Base-by-base conservation (phyloP, 108 stramenopile species). In the Fragilariopsis cylindrus region DNA sequence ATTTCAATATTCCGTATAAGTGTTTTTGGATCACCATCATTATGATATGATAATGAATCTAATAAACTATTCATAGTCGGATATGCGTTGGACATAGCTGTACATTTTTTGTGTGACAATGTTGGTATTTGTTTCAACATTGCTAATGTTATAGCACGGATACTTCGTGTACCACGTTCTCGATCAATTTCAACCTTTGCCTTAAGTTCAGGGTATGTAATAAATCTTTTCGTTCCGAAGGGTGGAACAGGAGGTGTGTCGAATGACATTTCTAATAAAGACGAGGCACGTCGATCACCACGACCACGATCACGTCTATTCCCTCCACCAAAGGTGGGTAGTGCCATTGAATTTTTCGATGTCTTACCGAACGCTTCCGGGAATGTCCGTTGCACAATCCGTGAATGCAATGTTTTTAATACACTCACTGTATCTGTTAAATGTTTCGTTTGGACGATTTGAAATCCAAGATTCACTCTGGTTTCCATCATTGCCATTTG, bases 401-500 rank as follows among this genome's bases (percentile, higher is more conserved):
- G 82, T 60, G 84, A 72, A 71, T 88, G 88, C n/a, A 88, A 21
- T 57, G 83, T 58, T 65, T 82, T 83, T n/a, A 88, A 65, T n/a
- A 57, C 63, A 15, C 48, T 53, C 1, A 85, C 88, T 4, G 88
- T 86, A 45, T 86, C 85, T 15, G 73, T 48, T 65, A 85, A 41
- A 70, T 83, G 69, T 57, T 68, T 50, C 12, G 88, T 88, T 49
- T 75, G 74, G 41, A 88, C 45, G 21, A 88, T 69, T 47, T 77
- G 71, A 74, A 86, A 86, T 48, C 80, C 83, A 43, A 76, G 56
- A 7, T 84, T 65, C 4, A 85, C 45, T 39, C 83, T 74, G 1
- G 81, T 88, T 71, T 88, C 79, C 81, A 83, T 84, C 77, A 84
- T 82, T 50, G 85, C 88, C 64, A 67, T 78, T 16, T 76, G 72